Percentiles rank a stretch among this genome's conserved stretches.
These are phyloP conservation scores for Metschnikowia lochheadii DNA, from an alignment of 805 yeast genomes.

Conservation along the genomic window DNA sequence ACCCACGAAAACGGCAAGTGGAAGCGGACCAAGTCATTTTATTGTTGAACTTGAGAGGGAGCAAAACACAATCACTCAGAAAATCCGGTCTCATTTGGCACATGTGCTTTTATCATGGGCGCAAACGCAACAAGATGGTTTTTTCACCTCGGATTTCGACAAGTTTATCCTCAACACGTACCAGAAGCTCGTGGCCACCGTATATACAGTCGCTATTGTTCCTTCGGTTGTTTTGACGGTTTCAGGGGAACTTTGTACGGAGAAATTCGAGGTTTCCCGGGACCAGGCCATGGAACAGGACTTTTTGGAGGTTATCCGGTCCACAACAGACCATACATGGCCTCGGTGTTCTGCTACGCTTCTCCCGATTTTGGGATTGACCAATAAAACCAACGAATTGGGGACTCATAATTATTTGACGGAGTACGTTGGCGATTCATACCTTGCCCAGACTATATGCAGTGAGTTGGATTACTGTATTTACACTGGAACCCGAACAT, in stretches of 20 bases:
- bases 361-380: constrained; percentile 33
- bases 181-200: constrained; percentile 8
- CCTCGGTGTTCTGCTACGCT: constrained; percentile 33
- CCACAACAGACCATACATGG: constrained; percentile 36
- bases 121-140: not conserved
- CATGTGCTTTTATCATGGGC: constrained; percentile 17
- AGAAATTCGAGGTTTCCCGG: constrained; percentile 23
- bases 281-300: constrained; percentile 14
- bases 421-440: constrained; percentile 5
- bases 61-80: constrained; percentile 17
- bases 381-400: constrained; percentile 32
- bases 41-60: constrained; percentile 14
- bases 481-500: constrained; percentile 35
- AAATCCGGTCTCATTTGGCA: constrained; percentile 18
- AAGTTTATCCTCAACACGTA: constrained; percentile 21
- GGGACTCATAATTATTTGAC: constrained; percentile 26
- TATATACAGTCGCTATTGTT: constrained; percentile 4
- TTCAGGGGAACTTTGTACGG: constrained; percentile 30
- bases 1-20: not conserved
- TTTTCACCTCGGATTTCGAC: constrained; percentile 16
- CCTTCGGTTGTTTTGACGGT: constrained; percentile 23
- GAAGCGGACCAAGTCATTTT: constrained; percentile 3
- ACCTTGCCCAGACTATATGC: constrained; percentile 15
- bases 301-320: constrained; percentile 17
- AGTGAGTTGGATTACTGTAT: constrained; percentile 30